Conservation (phyloP, 2,329 filamentous ascomycete genomes). For the Parafenestella ontariensis region DNA sequence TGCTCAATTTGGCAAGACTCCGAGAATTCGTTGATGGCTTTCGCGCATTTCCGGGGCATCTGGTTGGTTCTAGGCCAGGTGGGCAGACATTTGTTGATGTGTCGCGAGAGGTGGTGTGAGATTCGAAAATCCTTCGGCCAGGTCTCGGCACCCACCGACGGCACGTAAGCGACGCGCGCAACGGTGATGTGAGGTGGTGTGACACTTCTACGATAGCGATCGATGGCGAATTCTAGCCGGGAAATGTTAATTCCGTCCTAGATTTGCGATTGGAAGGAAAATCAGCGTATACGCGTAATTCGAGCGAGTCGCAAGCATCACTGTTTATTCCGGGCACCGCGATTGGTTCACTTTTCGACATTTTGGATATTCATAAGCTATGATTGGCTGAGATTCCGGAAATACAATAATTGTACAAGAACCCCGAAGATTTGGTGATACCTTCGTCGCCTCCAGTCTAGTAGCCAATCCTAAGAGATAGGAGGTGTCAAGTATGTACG, state of each 20-base stretch:
- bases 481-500: too few relatives aligned
- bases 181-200: not conserved
- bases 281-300: not conserved
- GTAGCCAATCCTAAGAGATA: too few relatives aligned
- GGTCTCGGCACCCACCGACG: constrained; percentile 26
- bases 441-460: too few relatives aligned
- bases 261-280: not conserved
- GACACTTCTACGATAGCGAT: not conserved
- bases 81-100: not conserved
- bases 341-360: not conserved
- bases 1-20: not conserved
- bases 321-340: not conserved
- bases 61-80: constrained; percentile 8
- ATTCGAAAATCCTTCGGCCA: constrained; percentile 7
- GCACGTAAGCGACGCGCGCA: constrained; percentile 10
- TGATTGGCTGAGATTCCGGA: not conserved
- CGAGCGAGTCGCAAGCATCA: not conserved
- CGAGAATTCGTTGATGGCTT: not conserved
- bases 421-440: too few relatives aligned
- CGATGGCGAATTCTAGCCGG: not conserved
- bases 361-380: not conserved
- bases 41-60: constrained; percentile 9
- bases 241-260: not conserved
- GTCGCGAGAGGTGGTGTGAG: constrained; percentile 38
- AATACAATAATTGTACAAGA: not conserved